A percentile compares a stretch with the other conserved stretches of the same genome.
Evolutionary conservation across 208 protist species (phyloP).

Genomic region (Tritrichomonas musculus): DNA sequence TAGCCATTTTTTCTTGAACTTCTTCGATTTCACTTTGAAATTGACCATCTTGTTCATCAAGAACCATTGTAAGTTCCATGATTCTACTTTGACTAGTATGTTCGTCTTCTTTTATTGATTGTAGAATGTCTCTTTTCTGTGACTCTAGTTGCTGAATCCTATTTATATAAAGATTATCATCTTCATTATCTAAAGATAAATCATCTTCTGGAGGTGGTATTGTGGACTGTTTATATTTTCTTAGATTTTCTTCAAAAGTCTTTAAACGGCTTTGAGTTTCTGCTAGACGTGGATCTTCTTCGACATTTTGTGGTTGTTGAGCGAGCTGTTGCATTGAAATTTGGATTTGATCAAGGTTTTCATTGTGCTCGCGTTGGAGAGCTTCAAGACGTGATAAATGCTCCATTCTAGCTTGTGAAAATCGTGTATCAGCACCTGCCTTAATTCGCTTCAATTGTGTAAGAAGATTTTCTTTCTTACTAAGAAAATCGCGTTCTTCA

Average conservation of each 20-base stretch:
- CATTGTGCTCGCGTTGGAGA: not conserved
- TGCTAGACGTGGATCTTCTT: not conserved
- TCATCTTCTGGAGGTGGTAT: not conserved
- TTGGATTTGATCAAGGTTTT: not conserved
- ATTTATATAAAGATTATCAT: not conserved
- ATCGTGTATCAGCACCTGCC: not conserved
- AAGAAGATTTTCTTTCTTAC: not conserved
- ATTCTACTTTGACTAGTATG: not conserved
- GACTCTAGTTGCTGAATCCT: not conserved
- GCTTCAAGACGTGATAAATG: not conserved
- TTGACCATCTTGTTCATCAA: not conserved
- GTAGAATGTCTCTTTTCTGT: not conserved
- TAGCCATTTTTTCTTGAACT: not conserved
- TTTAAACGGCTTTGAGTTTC: not conserved
- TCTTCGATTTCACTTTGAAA: not conserved
- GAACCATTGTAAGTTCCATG: not conserved
- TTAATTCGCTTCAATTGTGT: not conserved
- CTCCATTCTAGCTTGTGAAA: not conserved
- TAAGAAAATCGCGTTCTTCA: not conserved
- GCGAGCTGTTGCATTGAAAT: not conserved
- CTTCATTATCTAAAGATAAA: not conserved
- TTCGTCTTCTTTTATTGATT: not conserved
- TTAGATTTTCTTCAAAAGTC: not conserved
- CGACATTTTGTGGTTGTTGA: not conserved
- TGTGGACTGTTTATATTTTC: not conserved